Evolutionary conservation across 2,329 filamentous ascomycete species (phyloP).

Genomic region (Penicillium sp.): DNA sequence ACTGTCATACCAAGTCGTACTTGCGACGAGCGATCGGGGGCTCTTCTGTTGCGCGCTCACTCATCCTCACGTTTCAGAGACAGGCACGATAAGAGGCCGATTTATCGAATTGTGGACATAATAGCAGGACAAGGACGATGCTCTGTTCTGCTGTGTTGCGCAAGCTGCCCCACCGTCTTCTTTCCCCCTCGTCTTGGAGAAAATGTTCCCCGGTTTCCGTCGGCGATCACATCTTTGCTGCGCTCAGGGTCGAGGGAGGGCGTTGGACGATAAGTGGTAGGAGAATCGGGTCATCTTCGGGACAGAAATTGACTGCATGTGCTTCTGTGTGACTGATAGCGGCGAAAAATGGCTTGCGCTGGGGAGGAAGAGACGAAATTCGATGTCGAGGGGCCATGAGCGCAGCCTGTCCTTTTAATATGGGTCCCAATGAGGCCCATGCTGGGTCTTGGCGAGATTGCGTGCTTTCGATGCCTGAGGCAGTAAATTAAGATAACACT

Average conservation of each 20-base stretch:
- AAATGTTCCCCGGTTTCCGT: slow-evolving; percentile 20
- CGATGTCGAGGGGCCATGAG: slow-evolving; percentile 15
- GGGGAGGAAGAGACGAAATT: slow-evolving; percentile 14
- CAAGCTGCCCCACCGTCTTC: slow-evolving; percentile 7
- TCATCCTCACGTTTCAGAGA: not conserved
- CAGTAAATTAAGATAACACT: not conserved
- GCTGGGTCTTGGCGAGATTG: slow-evolving; percentile 40
- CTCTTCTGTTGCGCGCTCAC: not conserved
- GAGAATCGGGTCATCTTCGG: not conserved
- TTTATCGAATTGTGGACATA: not conserved
- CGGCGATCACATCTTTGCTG: slow-evolving; percentile 24
- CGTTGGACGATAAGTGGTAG: not conserved
- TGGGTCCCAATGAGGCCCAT: slow-evolving; percentile 24
- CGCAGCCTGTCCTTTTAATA: slow-evolving; percentile 35
- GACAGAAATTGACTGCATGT: not conserved
- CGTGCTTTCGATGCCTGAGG: slow-evolving; percentile 33
- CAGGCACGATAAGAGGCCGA: slow-evolving; percentile 10
- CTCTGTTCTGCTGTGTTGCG: not conserved
- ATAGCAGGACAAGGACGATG: slow-evolving; percentile 2
- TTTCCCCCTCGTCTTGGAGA: not conserved
- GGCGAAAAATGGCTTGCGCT: not conserved
- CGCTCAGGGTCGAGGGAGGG: slow-evolving; percentile 8
- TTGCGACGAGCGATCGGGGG: slow-evolving; percentile 1
- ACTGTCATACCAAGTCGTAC: not conserved
- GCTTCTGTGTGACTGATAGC: not conserved